These are phyloP conservation scores for Diutina ranongensis DNA, from an alignment of 1,139 yeast genomes.

Conservation along the genomic window DNA sequence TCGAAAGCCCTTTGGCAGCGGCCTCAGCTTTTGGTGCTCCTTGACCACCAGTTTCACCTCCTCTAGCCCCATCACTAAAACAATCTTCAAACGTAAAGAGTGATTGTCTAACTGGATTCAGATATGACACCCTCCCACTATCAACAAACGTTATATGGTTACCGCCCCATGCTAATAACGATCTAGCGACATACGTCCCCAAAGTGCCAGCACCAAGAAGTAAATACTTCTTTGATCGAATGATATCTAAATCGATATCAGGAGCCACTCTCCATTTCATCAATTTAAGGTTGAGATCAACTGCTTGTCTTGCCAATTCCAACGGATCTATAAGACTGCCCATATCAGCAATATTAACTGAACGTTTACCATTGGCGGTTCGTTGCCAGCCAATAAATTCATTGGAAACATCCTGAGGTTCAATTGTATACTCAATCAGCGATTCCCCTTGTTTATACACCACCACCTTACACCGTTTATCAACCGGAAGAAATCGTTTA, in stretches of 20 bases:
- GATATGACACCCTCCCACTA: slow-evolving; percentile 76
- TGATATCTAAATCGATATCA: slow-evolving; percentile 50
- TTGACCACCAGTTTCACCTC: slow-evolving; percentile 14
- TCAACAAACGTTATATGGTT: slow-evolving; percentile 78
- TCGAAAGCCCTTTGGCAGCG: slow-evolving; percentile 64
- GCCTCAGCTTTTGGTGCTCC: slow-evolving; percentile 63
- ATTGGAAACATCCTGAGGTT: slow-evolving; percentile 12
- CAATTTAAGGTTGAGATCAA: slow-evolving; percentile 74
- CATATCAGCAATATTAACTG: slow-evolving; percentile 75
- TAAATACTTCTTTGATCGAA: slow-evolving; percentile 51
- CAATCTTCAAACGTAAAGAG: slow-evolving; percentile 70
- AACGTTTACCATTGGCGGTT: slow-evolving; percentile 56
- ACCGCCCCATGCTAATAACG: slow-evolving; percentile 90
- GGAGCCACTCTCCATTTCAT: slow-evolving; percentile 98
- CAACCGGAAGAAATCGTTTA: background rate
- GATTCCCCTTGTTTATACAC: background rate
- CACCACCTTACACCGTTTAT: background rate
- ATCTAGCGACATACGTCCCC: slow-evolving; percentile 84
- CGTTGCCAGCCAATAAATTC: slow-evolving; percentile 85
- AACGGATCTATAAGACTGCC: slow-evolving; percentile 72
- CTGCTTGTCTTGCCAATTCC: slow-evolving; percentile 81
- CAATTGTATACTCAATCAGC: background rate
- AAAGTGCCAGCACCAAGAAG: slow-evolving; percentile 94
- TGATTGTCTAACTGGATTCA: slow-evolving; percentile 94
- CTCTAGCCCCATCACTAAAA: slow-evolving; percentile 31